phyloP scores from a whole-genome alignment of 345 rosid genomes.

The Eucalyptus marginata region DNA sequence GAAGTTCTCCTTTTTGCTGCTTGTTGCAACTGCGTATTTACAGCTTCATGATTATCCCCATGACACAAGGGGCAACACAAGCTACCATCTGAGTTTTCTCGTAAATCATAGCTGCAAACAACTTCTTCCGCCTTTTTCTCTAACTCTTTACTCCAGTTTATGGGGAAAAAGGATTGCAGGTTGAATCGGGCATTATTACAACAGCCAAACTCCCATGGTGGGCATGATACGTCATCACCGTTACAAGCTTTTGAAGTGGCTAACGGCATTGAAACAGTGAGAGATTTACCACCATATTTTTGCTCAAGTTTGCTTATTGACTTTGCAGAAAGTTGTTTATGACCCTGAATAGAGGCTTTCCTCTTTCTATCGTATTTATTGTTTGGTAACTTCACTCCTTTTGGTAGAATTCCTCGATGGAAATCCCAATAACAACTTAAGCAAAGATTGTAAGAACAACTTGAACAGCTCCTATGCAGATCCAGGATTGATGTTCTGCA shows the following conservation, averaged over 20 bases:
- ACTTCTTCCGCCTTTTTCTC: constrained; percentile 81
- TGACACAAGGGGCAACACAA: constrained; percentile 59
- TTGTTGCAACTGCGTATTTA: constrained; percentile 39
- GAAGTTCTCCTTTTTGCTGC: constrained; percentile 56
- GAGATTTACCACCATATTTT: constrained; percentile 1
- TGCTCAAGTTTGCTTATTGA: constrained; percentile 2
- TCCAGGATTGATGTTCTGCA: constrained; percentile 46
- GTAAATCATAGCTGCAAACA: constrained; percentile 79
- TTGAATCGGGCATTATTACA: constrained; percentile 41
- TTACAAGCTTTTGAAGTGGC: constrained; percentile 15
- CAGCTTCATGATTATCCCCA: constrained; percentile 31
- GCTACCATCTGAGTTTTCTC: constrained; percentile 45
- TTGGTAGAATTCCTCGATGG: constrained; percentile 24
- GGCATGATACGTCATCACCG: constrained; percentile 25
- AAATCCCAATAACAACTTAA: constrained; percentile 50
- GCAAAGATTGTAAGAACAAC: constrained; percentile 53
- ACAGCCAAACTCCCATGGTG: constrained; percentile 46
- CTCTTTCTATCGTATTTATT: constrained; percentile 17
- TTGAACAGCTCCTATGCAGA: constrained; percentile 61
- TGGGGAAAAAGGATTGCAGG: constrained; percentile 40
- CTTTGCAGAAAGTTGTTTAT: constrained; percentile 9
- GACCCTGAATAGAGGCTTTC: constrained; percentile 10
- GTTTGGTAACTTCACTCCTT: constrained; percentile 15
- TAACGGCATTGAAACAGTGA: constrained; percentile 12
- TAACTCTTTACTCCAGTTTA: constrained; percentile 52